Conservation (phyloP, 2,329 filamentous ascomycete genomes). For the Xylaria sp. region DNA sequence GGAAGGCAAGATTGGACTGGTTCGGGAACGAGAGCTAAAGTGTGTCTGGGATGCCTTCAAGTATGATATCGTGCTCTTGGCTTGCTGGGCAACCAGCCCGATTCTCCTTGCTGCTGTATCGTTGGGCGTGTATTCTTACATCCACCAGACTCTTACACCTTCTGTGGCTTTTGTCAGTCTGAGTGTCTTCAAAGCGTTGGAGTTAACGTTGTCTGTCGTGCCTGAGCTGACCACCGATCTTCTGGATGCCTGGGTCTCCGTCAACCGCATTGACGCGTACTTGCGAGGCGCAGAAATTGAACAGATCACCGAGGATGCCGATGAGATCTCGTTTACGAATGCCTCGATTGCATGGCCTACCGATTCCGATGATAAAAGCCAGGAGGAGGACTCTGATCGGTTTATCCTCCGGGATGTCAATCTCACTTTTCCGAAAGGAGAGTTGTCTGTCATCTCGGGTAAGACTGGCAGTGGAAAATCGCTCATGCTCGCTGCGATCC, state of each 20-base stretch:
- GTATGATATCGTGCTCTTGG: slow-evolving; percentile 57
- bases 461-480: slow-evolving; percentile 76
- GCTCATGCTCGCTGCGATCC: slow-evolving; percentile 64
- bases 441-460: slow-evolving; percentile 69
- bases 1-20: slow-evolving; percentile 62
- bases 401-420: slow-evolving; percentile 63
- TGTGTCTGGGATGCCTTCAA: slow-evolving; percentile 63
- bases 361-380: slow-evolving; percentile 42
- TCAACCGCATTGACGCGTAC: slow-evolving; percentile 67
- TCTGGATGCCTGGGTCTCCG: slow-evolving; percentile 68
- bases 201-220: slow-evolving; percentile 63
- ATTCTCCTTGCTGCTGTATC: slow-evolving; percentile 68
- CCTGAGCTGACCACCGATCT: slow-evolving; percentile 67
- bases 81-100: slow-evolving; percentile 68
- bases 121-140: slow-evolving; percentile 60
- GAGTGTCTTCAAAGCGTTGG: slow-evolving; percentile 67
- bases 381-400: slow-evolving; percentile 48
- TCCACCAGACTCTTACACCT: slow-evolving; percentile 59
- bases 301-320: slow-evolving; percentile 47
- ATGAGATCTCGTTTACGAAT: slow-evolving; percentile 59
- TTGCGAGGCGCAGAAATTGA: slow-evolving; percentile 61
- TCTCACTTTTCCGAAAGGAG: slow-evolving; percentile 60
- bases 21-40: slow-evolving; percentile 60
- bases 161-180: slow-evolving; percentile 77
- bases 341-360: slow-evolving; percentile 71